Percentiles rank a stretch among this genome's conserved stretches.
phyloP scores from a whole-genome alignment of 306 rosid species.

The Vigna hirtella region DNA sequence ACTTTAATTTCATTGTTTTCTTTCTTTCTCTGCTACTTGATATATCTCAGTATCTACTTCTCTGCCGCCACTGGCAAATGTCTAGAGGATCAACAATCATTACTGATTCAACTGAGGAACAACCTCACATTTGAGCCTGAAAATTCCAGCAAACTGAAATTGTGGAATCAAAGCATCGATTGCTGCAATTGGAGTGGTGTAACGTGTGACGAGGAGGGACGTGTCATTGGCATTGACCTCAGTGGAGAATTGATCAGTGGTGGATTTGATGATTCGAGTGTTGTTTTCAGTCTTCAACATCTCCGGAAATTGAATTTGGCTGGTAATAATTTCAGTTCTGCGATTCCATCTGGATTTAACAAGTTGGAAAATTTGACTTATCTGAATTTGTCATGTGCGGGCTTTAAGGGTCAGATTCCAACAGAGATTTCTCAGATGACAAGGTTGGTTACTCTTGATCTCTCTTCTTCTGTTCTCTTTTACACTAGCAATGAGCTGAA shows the following conservation, averaged over 20 bases:
- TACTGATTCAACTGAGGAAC: conserved; percentile 57
- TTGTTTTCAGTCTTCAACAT: conserved; percentile 44
- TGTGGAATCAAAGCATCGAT: neutral
- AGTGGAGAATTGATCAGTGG: conserved; percentile 41
- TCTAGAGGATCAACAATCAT: conserved; percentile 48
- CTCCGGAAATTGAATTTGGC: conserved; percentile 49
- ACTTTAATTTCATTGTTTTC: conserved; percentile 42
- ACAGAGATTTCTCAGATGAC: conserved; percentile 51
- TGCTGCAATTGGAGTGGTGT: neutral
- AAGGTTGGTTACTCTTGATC: conserved; percentile 52
- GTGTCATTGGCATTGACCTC: neutral
- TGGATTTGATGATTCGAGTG: conserved; percentile 32
- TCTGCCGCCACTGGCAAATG: conserved; percentile 46
- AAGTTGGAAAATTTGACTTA: conserved; percentile 42
- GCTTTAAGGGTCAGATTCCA: conserved; percentile 55
- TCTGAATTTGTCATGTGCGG: conserved; percentile 50
- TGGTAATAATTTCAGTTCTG: conserved; percentile 23
- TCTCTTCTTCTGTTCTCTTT: conserved; percentile 35
- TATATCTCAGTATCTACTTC: conserved; percentile 30
- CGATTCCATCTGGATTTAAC: conserved; percentile 51
- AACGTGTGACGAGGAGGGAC: neutral
- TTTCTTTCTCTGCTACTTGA: conserved; percentile 31
- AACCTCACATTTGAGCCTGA: neutral
- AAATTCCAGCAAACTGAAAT: conserved; percentile 24
- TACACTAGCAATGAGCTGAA: conserved; percentile 10